phyloP scores from a whole-genome alignment of 2,329 filamentous ascomycete species.

The Neonectria magnoliae region DNA sequence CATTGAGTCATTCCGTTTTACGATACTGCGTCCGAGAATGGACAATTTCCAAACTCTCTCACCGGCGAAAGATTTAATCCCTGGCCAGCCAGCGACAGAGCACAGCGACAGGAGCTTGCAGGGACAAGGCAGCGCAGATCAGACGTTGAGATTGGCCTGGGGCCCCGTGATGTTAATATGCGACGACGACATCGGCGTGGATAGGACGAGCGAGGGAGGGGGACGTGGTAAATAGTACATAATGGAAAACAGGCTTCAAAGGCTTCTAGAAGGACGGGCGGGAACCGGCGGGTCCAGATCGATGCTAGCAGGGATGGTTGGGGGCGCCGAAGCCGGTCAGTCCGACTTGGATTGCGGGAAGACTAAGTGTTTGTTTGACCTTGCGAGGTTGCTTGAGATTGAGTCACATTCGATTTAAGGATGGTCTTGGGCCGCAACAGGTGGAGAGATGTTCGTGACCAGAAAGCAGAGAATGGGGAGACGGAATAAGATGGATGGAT shows the following conservation, averaged over 20 bases:
- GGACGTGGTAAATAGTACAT: conserved; percentile 9
- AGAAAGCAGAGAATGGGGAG: not conserved
- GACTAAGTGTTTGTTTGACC: not conserved
- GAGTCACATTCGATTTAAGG: not conserved
- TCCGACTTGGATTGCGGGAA: not conserved
- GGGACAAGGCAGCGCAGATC: not conserved
- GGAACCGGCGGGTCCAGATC: conserved; percentile 3
- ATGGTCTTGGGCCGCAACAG: not conserved
- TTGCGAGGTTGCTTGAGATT: not conserved
- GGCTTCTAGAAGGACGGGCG: conserved; percentile 15
- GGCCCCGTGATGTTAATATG: conserved; percentile 1
- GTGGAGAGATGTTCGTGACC: not conserved
- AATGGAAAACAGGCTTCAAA: conserved; percentile 2
- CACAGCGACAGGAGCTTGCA: not conserved
- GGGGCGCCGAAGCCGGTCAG: not conserved
- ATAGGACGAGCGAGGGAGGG: not conserved
- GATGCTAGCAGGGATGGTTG: conserved; percentile 4
- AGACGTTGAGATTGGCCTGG: not conserved
- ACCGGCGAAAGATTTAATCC: not conserved
- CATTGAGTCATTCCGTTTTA: not conserved
- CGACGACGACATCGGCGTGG: not conserved
- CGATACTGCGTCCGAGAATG: not conserved
- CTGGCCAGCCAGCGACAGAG: not conserved
- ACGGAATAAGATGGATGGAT: not conserved
- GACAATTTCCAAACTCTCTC: not conserved